These are phyloP conservation scores for Lasiodiplodia sp. DNA, from an alignment of 2,329 filamentous ascomycete species.

Conservation along the genomic window DNA sequence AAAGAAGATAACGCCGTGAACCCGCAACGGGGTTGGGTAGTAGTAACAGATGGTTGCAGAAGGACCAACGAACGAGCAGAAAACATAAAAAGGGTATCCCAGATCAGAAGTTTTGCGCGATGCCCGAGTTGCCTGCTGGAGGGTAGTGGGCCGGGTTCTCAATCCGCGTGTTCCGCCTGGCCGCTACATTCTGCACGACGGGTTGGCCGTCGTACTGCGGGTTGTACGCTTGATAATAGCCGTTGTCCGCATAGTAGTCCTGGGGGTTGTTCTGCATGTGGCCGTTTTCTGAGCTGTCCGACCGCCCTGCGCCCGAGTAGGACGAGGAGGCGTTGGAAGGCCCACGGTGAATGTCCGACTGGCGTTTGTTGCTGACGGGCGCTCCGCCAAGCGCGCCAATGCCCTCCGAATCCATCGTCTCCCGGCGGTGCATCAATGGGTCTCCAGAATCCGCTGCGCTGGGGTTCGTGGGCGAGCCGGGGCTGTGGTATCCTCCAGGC, in stretches of 20 bases:
- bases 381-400: slow-evolving; percentile 78
- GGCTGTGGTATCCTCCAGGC: slow-evolving; percentile 58
- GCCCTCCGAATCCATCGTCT: slow-evolving; percentile 74
- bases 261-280: slow-evolving; percentile 56
- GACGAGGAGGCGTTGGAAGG: slow-evolving; percentile 96
- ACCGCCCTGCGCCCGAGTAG: slow-evolving; percentile 83
- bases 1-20: slow-evolving; percentile 10
- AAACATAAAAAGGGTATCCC: slow-evolving; percentile 23
- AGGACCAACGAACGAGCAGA: slow-evolving; percentile 23
- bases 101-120: slow-evolving; percentile 89
- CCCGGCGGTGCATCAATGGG: slow-evolving; percentile 60
- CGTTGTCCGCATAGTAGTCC: slow-evolving; percentile 62
- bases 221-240: slow-evolving; percentile 58
- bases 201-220: slow-evolving; percentile 70
- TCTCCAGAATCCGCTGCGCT: slow-evolving; percentile 74
- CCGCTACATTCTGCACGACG: slow-evolving; percentile 91
- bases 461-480: slow-evolving; percentile 70
- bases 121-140: slow-evolving; percentile 87
- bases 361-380: slow-evolving; percentile 69
- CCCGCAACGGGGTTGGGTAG: slow-evolving; percentile 23
- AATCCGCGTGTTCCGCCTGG: slow-evolving; percentile 91
- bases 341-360: slow-evolving; percentile 78
- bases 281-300: slow-evolving; percentile 67
- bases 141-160: slow-evolving; percentile 90
- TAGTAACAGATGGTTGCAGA: slow-evolving; percentile 15